Evolutionary conservation across 139 green algal species (phyloP), one percentile per base, ranked within the genome.

Genomic region (Nannochloris sp.): DNA sequence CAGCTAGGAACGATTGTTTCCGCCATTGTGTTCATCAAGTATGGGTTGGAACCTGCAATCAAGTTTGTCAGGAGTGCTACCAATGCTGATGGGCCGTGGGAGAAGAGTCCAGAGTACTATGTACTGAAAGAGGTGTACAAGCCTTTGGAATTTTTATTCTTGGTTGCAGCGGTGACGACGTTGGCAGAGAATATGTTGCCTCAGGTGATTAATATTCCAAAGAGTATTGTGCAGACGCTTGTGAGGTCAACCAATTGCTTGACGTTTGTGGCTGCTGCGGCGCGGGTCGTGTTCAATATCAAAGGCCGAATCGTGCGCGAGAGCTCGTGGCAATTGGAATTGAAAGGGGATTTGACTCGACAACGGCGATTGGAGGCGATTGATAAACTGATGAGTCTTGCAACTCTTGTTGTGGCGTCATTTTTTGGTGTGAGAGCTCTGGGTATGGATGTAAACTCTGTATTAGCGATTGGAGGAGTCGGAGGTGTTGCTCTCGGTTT

Each of bases 401-500:
- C 79, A 27, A 85, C 75, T 14, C 62, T 87, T 31, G 66, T 88
- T 49, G 77, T 87, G 44, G 65, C 77, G 11, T 66, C 72, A 0
- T 64, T 88, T 46, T 79, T 88, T 60, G 80, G 76, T 2, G 64
- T 88, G 53, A 72, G 86, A 60, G 80, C 82, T 31, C 62, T 88
- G 31, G 82, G 82, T 5, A 72, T 88, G 24, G 82, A 88, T 61
- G 78, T 88, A 15, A 86, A 88, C 61, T 88, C 79, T 3, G 85
- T 96, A 66, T 74, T 96, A 49, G 88, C 89, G 29, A 95, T 96
- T 69, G 88, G 89, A 76, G 88, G 89, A 70, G 86, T 96, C 61
- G 89, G 89, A 73, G 89, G 89, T 85, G 75, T 96, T 69, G 89
- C 88, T 29, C 87, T 95, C 44, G 89, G 88, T 92, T 71, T 95